A percentile compares a stretch with the other conserved stretches of the same genome.
phyloP scores from a whole-genome alignment of 2,329 filamentous ascomycete genomes.

The Ramularia collo-cygni region DNA sequence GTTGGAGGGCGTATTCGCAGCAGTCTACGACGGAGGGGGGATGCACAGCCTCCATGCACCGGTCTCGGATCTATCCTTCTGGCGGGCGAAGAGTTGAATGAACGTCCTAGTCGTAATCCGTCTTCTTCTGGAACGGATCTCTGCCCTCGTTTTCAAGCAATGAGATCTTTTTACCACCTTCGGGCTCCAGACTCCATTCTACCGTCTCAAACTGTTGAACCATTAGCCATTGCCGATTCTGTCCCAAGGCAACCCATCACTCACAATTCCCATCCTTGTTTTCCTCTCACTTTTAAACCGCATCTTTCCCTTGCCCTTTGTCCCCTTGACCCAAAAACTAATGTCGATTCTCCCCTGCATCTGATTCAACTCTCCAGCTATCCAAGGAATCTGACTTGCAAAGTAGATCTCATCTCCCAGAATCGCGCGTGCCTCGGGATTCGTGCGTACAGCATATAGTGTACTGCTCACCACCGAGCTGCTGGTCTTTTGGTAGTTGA shows the following conservation, averaged over 20 bases:
- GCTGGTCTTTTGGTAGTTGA: slow-evolving; percentile 98
- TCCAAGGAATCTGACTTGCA: slow-evolving; percentile 43
- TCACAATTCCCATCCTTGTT: slow-evolving; percentile 53
- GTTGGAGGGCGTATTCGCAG: too few relatives aligned
- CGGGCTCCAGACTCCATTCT: slow-evolving; percentile 77
- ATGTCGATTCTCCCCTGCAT: slow-evolving; percentile 87
- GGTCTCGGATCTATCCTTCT: too few relatives aligned
- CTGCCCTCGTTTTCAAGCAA: slow-evolving; percentile 58
- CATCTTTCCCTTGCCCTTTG: slow-evolving; percentile 63
- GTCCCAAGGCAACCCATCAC: slow-evolving; percentile 24
- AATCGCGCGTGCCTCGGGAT: slow-evolving; percentile 62
- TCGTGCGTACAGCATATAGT: slow-evolving; percentile 85
- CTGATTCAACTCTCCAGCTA: slow-evolving; percentile 72
- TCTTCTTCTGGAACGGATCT: slow-evolving; percentile 54
- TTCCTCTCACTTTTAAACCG: slow-evolving; percentile 70
- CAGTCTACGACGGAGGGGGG: too few relatives aligned
- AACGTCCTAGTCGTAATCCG: slow-evolving; percentile 13
- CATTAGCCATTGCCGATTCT: slow-evolving; percentile 6
- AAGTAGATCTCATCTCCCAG: slow-evolving; percentile 66
- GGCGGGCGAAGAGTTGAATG: too few relatives aligned
- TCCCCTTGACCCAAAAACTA: slow-evolving; percentile 77
- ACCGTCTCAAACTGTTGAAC: slow-evolving; percentile 67
- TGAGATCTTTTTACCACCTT: slow-evolving; percentile 62
- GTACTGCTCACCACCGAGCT: slow-evolving; percentile 74
- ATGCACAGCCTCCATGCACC: too few relatives aligned